Percentiles rank a stretch among this genome's conserved stretches.
phyloP scores from a whole-genome alignment of 2,329 filamentous ascomycete genomes.

The Neoarthrinium moseri region DNA sequence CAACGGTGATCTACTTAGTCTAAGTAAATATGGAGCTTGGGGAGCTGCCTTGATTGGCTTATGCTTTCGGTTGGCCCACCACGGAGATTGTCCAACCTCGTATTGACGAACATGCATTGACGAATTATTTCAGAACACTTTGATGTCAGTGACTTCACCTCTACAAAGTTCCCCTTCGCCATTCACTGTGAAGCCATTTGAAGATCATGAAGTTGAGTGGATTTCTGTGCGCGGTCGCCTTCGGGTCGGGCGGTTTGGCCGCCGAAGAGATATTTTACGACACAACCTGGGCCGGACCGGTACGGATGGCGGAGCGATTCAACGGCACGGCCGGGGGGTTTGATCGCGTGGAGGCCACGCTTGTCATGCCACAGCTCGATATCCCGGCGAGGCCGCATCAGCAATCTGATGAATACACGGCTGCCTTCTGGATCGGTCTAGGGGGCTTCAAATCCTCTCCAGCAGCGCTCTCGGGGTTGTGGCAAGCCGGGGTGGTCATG shows the following conservation, averaged over 20 bases:
- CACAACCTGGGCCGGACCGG: conserved; percentile 2
- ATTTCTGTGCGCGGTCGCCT: not conserved
- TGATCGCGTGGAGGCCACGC: conserved; percentile 3
- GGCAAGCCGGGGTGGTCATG: conserved; percentile 1
- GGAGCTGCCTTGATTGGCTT: too few species aligned
- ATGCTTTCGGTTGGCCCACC: too few species aligned
- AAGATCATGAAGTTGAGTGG: not conserved
- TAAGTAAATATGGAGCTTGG: too few species aligned
- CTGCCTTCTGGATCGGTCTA: not conserved
- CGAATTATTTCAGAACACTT: too few species aligned
- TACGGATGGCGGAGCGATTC: conserved; percentile 3
- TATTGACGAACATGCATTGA: too few species aligned
- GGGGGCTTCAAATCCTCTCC: not conserved
- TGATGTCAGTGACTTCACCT: too few species aligned
- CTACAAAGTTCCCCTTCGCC: too few species aligned
- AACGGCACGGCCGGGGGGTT: not conserved
- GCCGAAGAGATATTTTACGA: not conserved
- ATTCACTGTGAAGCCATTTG: too few species aligned
- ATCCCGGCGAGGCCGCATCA: conserved; percentile 1
- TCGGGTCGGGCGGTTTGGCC: not conserved
- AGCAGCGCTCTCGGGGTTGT: not conserved
- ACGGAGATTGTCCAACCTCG: too few species aligned
- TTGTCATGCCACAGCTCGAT: conserved; percentile 4
- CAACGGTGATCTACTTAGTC: too few species aligned
- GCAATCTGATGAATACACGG: conserved; percentile 1